Base-by-base conservation (phyloP, 176 grass and related monocot species). In the Carex myosuroides region DNA sequence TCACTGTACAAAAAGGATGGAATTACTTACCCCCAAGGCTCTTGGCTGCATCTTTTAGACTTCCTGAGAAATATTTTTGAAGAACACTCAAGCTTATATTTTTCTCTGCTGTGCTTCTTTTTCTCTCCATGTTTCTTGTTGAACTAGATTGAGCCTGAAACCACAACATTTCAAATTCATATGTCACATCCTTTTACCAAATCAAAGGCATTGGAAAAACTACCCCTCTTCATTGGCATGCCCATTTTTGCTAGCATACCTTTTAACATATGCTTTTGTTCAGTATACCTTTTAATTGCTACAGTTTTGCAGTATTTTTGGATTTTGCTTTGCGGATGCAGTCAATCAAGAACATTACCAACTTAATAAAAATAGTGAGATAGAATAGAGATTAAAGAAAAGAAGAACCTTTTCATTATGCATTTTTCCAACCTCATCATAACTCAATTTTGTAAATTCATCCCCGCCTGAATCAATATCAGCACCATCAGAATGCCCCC, bases 51-150 rank as follows among this genome's bases (percentile, higher is more conserved):
- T 99, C 91, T 90, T 93, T 95, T 30, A 99, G 79, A 80, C 91
- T 99, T 60, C 93, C 93, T 70, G 96, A 92, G 54, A 95, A 99
- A 85, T 99, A 94, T 59, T 89, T 92, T 20, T 92, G 96, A 84
- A 99, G 96, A 89, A 92, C 90, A 89, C 85, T 92, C 78, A 99
- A 70, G 79, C 90, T 95, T 90, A 99, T 89, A 89, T 95, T 92
- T 82, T 95, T 95, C 87, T 99, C 93, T 3, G 88, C 78, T 14
- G 80, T 85, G 80, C 85, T 95, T 72, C 77, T 85, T 20, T 84
- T 92, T 90, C 91, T 99, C 81, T 94, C 91, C 12, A 17, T 67
- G 85, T 76, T 86, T 70, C 60, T 84, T 20, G 16, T 67, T 79
- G 87, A 82, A 44, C 87, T 87, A 90, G 79, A 85, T 14, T 88